These are phyloP conservation scores for Dendrothele bispora DNA, from an alignment of 768 basidiomycete genomes.

Conservation along the genomic window DNA sequence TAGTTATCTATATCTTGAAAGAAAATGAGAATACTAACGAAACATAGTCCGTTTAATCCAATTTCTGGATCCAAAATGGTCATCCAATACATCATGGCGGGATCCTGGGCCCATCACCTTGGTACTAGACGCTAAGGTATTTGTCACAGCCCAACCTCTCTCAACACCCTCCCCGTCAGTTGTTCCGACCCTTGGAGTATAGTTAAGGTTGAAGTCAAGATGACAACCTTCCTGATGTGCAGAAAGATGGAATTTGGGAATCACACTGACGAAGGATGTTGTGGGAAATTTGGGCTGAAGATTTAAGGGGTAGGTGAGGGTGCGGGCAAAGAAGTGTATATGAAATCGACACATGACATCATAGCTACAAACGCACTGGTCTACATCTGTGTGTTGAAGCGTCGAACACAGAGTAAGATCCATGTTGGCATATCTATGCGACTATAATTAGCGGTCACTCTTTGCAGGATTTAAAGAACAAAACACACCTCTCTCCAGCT, in stretches of 20 bases:
- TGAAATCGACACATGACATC: constrained; percentile 17
- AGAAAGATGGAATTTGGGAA: constrained; percentile 39
- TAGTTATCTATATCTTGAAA: too few relatives aligned
- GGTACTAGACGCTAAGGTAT: constrained; percentile 22
- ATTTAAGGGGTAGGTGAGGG: neutral
- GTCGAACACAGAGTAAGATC: constrained; percentile 9
- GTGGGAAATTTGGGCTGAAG: neutral
- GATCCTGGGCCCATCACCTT: constrained; percentile 32
- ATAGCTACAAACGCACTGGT: constrained; percentile 8
- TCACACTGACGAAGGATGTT: constrained; percentile 2
- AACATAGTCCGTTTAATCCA: constrained; percentile 25
- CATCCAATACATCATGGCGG: constrained; percentile 28
- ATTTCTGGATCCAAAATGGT: constrained; percentile 26
- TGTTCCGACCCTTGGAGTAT: constrained; percentile 17
- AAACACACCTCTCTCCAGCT: neutral
- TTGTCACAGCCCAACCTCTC: constrained; percentile 25
- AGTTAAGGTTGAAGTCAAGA: constrained; percentile 27
- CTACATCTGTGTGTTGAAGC: neutral
- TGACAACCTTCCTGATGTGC: constrained; percentile 29
- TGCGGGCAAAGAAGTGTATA: neutral
- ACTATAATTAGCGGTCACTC: too few relatives aligned
- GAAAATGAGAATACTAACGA: too few relatives aligned
- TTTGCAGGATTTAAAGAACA: neutral
- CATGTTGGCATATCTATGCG: constrained; percentile 16
- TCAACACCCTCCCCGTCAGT: constrained; percentile 36